phyloP scores from a whole-genome alignment of 495 filamentous ascomycete species.

The Daldinia childiae region DNA sequence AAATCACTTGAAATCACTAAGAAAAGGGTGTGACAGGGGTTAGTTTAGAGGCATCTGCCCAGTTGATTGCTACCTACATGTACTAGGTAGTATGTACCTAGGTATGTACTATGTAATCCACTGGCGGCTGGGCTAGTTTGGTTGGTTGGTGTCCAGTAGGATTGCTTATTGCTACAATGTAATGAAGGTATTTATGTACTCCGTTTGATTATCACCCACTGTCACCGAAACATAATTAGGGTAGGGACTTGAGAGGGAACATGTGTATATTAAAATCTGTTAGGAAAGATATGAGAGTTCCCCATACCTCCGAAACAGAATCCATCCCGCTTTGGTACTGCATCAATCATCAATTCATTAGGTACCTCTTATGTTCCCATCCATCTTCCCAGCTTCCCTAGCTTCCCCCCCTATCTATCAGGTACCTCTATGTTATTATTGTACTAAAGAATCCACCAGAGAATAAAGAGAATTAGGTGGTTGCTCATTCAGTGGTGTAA shows the following conservation, averaged over 20 bases:
- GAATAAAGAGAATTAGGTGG: neutral
- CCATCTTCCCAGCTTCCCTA: neutral
- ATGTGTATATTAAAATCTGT: conserved; percentile 25
- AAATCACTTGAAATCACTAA: conserved; percentile 15
- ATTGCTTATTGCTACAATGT: neutral
- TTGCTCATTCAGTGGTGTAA: neutral
- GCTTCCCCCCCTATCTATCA: neutral
- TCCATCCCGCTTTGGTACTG: conserved; percentile 30
- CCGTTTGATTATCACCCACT: conserved; percentile 15
- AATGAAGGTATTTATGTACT: conserved; percentile 24
- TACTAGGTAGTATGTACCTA: neutral
- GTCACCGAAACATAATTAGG: conserved; percentile 22
- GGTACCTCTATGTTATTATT: neutral
- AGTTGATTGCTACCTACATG: conserved; percentile 20
- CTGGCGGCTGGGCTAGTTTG: conserved; percentile 13
- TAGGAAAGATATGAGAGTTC: conserved; percentile 11
- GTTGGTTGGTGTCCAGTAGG: conserved; percentile 26
- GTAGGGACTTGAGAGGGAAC: conserved; percentile 2
- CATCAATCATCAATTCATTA: neutral
- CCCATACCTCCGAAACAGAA: conserved; percentile 13
- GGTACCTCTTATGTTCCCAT: neutral
- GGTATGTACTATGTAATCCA: conserved; percentile 1
- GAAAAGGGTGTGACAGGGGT: conserved; percentile 23
- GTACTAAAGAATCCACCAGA: neutral
- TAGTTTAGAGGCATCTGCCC: conserved; percentile 10